A percentile compares a stretch with the other conserved stretches of the same genome.
These are phyloP conservation scores for Aspergillus sclerotioniger DNA, from an alignment of 495 filamentous ascomycete species.

Conservation along the genomic window DNA sequence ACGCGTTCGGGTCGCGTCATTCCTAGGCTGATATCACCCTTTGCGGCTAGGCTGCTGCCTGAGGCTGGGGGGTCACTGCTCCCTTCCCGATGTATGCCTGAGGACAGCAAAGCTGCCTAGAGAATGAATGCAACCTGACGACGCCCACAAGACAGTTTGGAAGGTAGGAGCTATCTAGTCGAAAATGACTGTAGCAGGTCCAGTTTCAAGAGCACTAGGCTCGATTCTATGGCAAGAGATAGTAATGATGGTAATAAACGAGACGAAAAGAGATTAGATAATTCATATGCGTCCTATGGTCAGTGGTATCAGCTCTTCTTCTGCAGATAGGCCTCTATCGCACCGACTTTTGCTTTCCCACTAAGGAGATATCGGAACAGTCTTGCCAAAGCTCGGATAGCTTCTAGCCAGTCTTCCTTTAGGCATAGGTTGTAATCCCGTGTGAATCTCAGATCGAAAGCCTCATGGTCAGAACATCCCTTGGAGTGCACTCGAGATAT, in stretches of 20 bases:
- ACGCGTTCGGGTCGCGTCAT: constrained; percentile 28
- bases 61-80: constrained; percentile 10
- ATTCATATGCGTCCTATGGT: too few relatives aligned
- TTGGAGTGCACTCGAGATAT: constrained; percentile 4
- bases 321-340: background rate
- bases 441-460: background rate
- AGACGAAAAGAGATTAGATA: too few relatives aligned
- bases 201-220: too few relatives aligned
- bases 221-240: too few relatives aligned
- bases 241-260: too few relatives aligned
- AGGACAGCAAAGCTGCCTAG: background rate
- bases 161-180: too few relatives aligned
- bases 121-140: background rate
- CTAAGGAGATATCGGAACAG: background rate
- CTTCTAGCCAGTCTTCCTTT: constrained; percentile 3
- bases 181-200: too few relatives aligned
- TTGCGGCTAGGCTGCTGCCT: constrained; percentile 31
- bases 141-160: too few relatives aligned
- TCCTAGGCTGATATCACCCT: constrained; percentile 39
- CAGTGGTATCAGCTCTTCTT: too few relatives aligned
- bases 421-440: background rate
- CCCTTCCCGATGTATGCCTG: background rate
- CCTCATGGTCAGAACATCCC: constrained; percentile 6
- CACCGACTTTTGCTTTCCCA: background rate
- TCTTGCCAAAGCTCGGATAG: background rate